phyloP scores from a whole-genome alignment of 2,329 filamentous ascomycete genomes.

The Diplodia intermedia region DNA sequence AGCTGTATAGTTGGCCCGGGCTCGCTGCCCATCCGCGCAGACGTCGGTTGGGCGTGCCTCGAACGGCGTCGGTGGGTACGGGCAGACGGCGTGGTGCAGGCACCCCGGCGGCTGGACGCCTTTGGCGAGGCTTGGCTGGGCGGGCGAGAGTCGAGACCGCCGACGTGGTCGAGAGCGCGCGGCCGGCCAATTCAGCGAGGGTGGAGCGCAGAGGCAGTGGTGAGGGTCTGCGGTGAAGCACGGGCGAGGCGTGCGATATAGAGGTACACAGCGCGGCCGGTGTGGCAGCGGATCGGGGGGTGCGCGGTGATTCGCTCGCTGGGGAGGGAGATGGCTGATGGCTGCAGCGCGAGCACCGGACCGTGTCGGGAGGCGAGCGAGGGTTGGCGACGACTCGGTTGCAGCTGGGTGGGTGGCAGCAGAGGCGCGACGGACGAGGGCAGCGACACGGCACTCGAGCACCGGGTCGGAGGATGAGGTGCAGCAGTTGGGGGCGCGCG shows the following conservation, averaged over 20 bases:
- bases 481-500: constrained; percentile 13
- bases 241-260: constrained; percentile 1
- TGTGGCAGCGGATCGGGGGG: background rate
- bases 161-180: background rate
- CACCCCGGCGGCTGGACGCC: constrained; percentile 21
- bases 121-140: constrained; percentile 6
- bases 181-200: constrained; percentile 4
- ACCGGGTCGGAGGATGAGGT: constrained; percentile 12
- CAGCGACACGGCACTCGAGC: constrained; percentile 17
- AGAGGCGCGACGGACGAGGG: constrained; percentile 19
- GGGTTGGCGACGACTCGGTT: constrained; percentile 7
- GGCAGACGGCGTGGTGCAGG: constrained; percentile 24
- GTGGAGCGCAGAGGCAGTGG: background rate
- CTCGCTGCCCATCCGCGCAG: constrained; percentile 19
- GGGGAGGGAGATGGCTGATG: constrained; percentile 20
- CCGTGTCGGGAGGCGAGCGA: constrained; percentile 18
- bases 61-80: constrained; percentile 13
- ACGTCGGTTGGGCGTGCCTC: constrained; percentile 11
- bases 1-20: constrained; percentile 20
- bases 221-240: background rate
- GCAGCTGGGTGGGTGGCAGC: constrained; percentile 8
- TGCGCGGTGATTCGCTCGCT: constrained; percentile 21
- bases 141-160: background rate
- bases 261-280: constrained; percentile 1
- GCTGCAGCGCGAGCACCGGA: constrained; percentile 21